A percentile compares a stretch with the other conserved stretches of the same genome.
Conservation (phyloP, 2,329 filamentous ascomycete genomes). For the Neopestalotiopsis clavispora region DNA sequence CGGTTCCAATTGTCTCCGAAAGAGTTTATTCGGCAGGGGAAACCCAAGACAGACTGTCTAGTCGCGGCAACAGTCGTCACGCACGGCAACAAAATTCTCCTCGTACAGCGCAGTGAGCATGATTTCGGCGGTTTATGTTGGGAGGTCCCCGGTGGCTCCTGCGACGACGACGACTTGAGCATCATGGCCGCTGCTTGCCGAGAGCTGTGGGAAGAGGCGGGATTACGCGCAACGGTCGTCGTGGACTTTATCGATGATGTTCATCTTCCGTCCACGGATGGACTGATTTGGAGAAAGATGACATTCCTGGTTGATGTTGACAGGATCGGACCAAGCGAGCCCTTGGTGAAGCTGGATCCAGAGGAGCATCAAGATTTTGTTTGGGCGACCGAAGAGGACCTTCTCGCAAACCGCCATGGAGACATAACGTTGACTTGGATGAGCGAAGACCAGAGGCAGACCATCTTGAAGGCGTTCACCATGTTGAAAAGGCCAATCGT, state of each 20-base stretch:
- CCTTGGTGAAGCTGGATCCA: constrained; percentile 22
- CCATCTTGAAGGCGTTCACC: constrained; percentile 22
- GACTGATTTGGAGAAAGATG: constrained; percentile 20
- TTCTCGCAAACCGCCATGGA: constrained; percentile 15
- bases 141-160: constrained; percentile 56
- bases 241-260: constrained; percentile 42
- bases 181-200: constrained; percentile 50
- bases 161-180: constrained; percentile 45
- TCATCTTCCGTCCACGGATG: constrained; percentile 37
- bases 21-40: constrained; percentile 18
- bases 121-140: constrained; percentile 51
- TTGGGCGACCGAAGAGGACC: constrained; percentile 22
- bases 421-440: constrained; percentile 23
- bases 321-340: neutral
- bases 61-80: constrained; percentile 41
- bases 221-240: constrained; percentile 25
- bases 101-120: constrained; percentile 50
- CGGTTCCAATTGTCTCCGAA: constrained; percentile 20
- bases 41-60: constrained; percentile 6
- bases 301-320: constrained; percentile 23
- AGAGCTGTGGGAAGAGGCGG: constrained; percentile 48
- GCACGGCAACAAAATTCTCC: constrained; percentile 41
- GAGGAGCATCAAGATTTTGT: constrained; percentile 25
- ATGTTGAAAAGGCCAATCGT: constrained; percentile 14
- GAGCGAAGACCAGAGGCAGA: constrained; percentile 20